phyloP scores from a whole-genome alignment of 2,329 filamentous ascomycete genomes.

The Ceratocystis huliohia region DNA sequence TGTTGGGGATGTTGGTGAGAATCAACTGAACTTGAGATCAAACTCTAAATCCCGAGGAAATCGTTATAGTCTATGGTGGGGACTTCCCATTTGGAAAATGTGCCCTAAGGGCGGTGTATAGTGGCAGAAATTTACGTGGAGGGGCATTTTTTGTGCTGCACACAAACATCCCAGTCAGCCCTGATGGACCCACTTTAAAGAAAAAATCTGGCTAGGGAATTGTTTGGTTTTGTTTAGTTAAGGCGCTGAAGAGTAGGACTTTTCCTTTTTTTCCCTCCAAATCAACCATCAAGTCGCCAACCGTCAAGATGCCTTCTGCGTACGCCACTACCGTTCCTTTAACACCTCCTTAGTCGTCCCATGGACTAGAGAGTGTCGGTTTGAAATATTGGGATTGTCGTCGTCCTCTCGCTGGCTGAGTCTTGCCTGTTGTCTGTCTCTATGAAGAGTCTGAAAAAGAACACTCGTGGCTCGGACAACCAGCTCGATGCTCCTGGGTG shows the following conservation, averaged over 20 bases:
- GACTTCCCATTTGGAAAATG: slow-evolving; percentile 9
- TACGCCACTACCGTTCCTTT: slow-evolving; percentile 32
- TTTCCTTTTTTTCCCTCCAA: slow-evolving; percentile 14
- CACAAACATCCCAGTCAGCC: slow-evolving; percentile 17
- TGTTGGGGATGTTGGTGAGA: slow-evolving; percentile 21
- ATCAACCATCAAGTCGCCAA: slow-evolving; percentile 20
- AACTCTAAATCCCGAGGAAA: slow-evolving; percentile 17
- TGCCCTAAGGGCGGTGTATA: slow-evolving; percentile 28
- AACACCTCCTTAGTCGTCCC: slow-evolving; percentile 26
- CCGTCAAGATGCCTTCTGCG: slow-evolving; percentile 39
- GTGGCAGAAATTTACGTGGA: slow-evolving; percentile 28
- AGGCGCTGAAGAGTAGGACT: neutral
- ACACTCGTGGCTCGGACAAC: slow-evolving; percentile 29
- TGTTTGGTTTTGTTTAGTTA: slow-evolving; percentile 12
- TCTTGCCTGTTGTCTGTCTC: neutral
- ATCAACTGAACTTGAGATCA: slow-evolving; percentile 16
- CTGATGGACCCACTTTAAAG: slow-evolving; percentile 18
- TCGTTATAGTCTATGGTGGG: slow-evolving; percentile 14
- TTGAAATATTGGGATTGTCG: slow-evolving; percentile 51
- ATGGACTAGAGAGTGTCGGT: slow-evolving; percentile 18
- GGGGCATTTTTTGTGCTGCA: slow-evolving; percentile 18
- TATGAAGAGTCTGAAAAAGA: slow-evolving; percentile 15
- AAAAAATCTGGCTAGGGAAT: slow-evolving; percentile 7
- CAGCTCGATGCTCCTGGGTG: slow-evolving; percentile 67
- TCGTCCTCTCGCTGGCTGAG: slow-evolving; percentile 64